phyloP scores from a whole-genome alignment of 139 green algal genomes.

The Micractinium sp. region DNA sequence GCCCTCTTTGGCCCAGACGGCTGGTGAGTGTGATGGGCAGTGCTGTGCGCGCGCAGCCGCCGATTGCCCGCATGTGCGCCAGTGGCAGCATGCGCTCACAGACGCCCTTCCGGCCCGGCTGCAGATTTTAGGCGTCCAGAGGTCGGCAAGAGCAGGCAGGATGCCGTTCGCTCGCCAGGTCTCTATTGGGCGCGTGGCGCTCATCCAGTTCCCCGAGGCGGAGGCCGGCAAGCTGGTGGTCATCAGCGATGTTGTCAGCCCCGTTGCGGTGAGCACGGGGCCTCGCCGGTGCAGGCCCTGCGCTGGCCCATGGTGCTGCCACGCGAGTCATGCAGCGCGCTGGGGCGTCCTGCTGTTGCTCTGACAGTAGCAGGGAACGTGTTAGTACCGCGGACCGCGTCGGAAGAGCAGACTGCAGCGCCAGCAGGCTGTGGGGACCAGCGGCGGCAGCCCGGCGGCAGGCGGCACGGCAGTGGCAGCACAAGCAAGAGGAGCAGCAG shows the following conservation, averaged over 20 bases:
- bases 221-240: conserved; percentile 71
- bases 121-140: background rate
- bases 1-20: conserved; percentile 2
- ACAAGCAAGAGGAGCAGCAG: background rate
- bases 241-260: conserved; percentile 83
- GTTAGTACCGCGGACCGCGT: too few species aligned
- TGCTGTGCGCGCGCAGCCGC: background rate
- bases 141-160: conserved; percentile 10
- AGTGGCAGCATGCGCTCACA: background rate
- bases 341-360: background rate
- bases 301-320: background rate
- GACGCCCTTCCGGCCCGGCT: too few species aligned
- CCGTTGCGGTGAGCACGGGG: conserved; percentile 85
- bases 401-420: background rate
- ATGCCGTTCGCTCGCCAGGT: conserved; percentile 94
- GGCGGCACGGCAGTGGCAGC: background rate
- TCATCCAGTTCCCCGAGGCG: conserved; percentile 80
- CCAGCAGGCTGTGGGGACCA: background rate
- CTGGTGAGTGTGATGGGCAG: background rate
- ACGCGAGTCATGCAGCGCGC: conserved; percentile 9
- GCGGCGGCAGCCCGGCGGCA: background rate
- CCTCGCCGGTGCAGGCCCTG: background rate
- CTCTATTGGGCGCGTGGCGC: conserved; percentile 95
- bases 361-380: background rate
- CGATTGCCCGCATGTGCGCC: background rate